These are phyloP conservation scores for Saccharomyces hybrid DNA, from an alignment of 1,139 yeast genomes.

Conservation along the genomic window DNA sequence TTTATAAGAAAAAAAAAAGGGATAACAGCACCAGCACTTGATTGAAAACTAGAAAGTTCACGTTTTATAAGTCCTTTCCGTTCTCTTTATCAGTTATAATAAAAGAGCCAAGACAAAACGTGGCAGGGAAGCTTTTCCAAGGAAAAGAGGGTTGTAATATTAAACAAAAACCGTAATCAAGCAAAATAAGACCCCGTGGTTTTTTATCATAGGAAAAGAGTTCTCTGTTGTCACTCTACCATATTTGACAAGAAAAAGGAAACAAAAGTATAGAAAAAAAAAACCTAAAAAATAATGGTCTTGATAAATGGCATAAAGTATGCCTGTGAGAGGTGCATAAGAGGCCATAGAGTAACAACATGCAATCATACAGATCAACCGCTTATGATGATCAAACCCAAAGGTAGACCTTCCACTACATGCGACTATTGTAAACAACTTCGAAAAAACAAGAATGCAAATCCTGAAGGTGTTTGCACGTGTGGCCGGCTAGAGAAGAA, in stretches of 20 bases:
- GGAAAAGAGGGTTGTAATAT: background rate
- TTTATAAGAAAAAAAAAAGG: background rate
- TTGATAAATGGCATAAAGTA: slow-evolving; percentile 84
- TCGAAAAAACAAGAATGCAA: slow-evolving; percentile 61
- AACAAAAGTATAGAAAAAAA: background rate
- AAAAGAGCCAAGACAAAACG: background rate
- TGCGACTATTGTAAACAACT: slow-evolving; percentile 82
- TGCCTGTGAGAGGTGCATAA: slow-evolving; percentile 91
- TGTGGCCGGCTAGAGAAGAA: slow-evolving; percentile 49
- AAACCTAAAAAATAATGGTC: slow-evolving; percentile 47
- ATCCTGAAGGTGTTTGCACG: slow-evolving; percentile 51
- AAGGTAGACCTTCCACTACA: slow-evolving; percentile 92
- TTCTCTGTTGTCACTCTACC: background rate
- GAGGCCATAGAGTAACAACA: slow-evolving; percentile 92
- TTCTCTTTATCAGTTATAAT: background rate
- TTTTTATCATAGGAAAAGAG: background rate
- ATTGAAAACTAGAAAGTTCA: background rate
- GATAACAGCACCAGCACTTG: background rate
- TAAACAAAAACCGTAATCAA: background rate
- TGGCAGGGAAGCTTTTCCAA: background rate
- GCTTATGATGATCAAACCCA: slow-evolving; percentile 85
- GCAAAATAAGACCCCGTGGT: background rate
- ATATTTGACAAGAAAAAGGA: background rate
- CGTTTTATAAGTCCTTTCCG: background rate
- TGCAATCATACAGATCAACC: slow-evolving; percentile 91